phyloP scores from a whole-genome alignment of 768 basidiomycete genomes.

The Psilocybe subaeruginosa region DNA sequence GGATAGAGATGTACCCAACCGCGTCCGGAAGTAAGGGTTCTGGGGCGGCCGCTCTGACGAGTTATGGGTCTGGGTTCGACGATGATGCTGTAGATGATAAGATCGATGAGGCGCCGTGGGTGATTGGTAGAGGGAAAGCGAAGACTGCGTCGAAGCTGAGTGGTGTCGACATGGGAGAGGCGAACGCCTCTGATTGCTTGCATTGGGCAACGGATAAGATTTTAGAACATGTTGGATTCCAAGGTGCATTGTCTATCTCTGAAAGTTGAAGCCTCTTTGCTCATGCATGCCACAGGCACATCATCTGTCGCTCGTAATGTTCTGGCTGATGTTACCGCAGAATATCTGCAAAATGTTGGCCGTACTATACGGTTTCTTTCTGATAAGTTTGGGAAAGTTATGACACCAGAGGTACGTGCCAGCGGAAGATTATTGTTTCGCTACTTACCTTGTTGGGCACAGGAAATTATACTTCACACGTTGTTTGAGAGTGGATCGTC shows the following conservation, averaged over 20 bases:
- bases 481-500: slow-evolving; percentile 89
- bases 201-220: slow-evolving; percentile 77
- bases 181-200: slow-evolving; percentile 64
- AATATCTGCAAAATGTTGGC: slow-evolving; percentile 87
- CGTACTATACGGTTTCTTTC: slow-evolving; percentile 79
- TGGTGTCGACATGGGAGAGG: slow-evolving; percentile 60
- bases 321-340: slow-evolving; percentile 72
- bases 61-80: slow-evolving; percentile 25
- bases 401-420: slow-evolving; percentile 84
- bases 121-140: slow-evolving; percentile 25
- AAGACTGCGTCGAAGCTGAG: slow-evolving; percentile 26
- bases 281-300: slow-evolving; percentile 53
- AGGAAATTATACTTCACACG: slow-evolving; percentile 95
- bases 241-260: slow-evolving; percentile 56
- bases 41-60: slow-evolving; percentile 18
- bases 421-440: not conserved
- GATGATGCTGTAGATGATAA: slow-evolving; percentile 45
- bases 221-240: slow-evolving; percentile 90
- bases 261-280: not conserved
- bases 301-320: slow-evolving; percentile 80
- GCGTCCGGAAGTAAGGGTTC: slow-evolving; percentile 24
- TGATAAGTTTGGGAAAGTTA: slow-evolving; percentile 78
- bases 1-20: slow-evolving; percentile 32
- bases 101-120: slow-evolving; percentile 69
- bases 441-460: not conserved